Percentiles rank a stretch among this genome's conserved stretches.
Evolutionary conservation across 768 basidiomycete species (phyloP).

Genomic region (Mycena capillaripes): DNA sequence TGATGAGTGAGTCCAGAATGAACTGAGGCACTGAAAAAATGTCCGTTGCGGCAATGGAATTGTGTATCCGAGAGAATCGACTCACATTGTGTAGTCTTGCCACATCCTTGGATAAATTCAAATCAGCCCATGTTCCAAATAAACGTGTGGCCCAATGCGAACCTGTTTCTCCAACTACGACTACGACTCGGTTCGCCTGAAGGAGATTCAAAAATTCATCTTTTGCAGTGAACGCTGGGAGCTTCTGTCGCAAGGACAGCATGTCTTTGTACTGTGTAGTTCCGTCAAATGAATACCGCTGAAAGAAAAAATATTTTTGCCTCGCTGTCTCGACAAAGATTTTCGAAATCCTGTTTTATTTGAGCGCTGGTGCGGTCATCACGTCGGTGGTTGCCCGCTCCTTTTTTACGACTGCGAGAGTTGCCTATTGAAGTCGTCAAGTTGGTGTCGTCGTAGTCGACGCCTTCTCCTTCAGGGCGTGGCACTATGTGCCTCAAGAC

Average conservation of each 20-base stretch:
- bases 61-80: neutral
- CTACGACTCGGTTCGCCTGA: conserved; percentile 72
- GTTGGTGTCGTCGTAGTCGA: conserved; percentile 20
- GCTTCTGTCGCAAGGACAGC: conserved; percentile 64
- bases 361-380: conserved; percentile 63
- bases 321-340: conserved; percentile 55
- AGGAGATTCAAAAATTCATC: conserved; percentile 74
- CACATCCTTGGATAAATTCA: conserved; percentile 68
- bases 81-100: conserved; percentile 91
- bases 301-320: conserved; percentile 30
- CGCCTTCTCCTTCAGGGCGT: conserved; percentile 32
- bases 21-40: conserved; percentile 82
- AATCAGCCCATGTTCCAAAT: neutral
- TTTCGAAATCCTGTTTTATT: conserved; percentile 68
- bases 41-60: neutral
- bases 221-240: conserved; percentile 84
- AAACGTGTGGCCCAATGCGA: conserved; percentile 21
- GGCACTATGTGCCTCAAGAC: conserved; percentile 76
- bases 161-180: conserved; percentile 95
- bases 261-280: conserved; percentile 65
- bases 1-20: conserved; percentile 87
- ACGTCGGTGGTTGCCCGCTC: conserved; percentile 39
- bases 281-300: neutral
- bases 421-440: neutral
- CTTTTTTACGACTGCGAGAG: conserved; percentile 34